A percentile compares a stretch with the other conserved stretches of the same genome.
These are phyloP conservation scores for Arachnomyces sp. DNA, from an alignment of 2,329 filamentous ascomycete species.

Conservation along the genomic window DNA sequence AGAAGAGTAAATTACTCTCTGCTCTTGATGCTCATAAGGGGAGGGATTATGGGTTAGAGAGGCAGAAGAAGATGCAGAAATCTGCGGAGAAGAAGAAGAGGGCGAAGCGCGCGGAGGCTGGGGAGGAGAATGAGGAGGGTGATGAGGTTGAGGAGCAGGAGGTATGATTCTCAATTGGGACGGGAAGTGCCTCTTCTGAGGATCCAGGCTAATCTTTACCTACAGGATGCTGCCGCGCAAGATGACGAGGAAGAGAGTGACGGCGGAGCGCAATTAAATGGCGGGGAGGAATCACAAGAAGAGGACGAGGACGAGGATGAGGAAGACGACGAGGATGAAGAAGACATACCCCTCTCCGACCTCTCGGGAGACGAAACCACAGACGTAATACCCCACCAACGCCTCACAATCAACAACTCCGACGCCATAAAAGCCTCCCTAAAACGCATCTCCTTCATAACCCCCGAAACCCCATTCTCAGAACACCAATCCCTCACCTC, in stretches of 20 bases:
- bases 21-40: slow-evolving; percentile 52
- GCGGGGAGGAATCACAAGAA: slow-evolving; percentile 28
- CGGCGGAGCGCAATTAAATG: slow-evolving; percentile 1
- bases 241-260: slow-evolving; percentile 31
- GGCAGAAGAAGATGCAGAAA: slow-evolving; percentile 60
- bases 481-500: slow-evolving; percentile 72
- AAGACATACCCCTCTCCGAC: slow-evolving; percentile 84
- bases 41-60: slow-evolving; percentile 64
- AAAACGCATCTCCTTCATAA: slow-evolving; percentile 52
- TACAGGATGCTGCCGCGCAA: slow-evolving; percentile 7
- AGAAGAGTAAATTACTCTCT: slow-evolving; percentile 50
- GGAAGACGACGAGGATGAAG: slow-evolving; percentile 66
- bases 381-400: slow-evolving; percentile 81
- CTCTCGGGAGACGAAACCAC: slow-evolving; percentile 72
- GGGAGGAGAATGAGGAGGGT: slow-evolving; percentile 8
- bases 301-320: slow-evolving; percentile 43
- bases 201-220: not conserved
- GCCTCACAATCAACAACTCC: slow-evolving; percentile 95
- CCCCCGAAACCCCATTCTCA: slow-evolving; percentile 65
- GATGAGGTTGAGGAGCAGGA: slow-evolving; percentile 14
- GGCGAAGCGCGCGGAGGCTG: slow-evolving; percentile 19
- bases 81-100: slow-evolving; percentile 39
- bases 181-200: not conserved
- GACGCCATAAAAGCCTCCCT: slow-evolving; percentile 72
- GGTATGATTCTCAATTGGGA: slow-evolving; percentile 5